phyloP scores from a whole-genome alignment of 805 yeast species.

The Cyberlindnera meyerae region DNA sequence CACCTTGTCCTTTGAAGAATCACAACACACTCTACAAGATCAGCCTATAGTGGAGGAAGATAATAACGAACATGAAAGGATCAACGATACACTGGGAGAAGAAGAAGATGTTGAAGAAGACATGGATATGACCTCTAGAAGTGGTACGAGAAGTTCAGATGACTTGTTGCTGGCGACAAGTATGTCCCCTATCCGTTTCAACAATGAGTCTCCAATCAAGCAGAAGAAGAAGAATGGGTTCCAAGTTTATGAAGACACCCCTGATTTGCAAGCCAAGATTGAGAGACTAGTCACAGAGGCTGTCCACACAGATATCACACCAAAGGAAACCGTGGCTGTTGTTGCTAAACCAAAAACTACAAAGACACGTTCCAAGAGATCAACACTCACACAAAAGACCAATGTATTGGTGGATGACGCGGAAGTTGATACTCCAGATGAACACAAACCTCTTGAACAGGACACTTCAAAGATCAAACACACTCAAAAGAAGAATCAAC shows the following conservation, averaged over 20 bases:
- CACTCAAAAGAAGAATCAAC: slow-evolving; percentile 27
- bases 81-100: neutral
- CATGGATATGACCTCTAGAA: too few species aligned
- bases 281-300: slow-evolving; percentile 18
- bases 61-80: neutral
- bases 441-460: slow-evolving; percentile 21
- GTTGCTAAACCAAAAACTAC: neutral
- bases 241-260: slow-evolving; percentile 22
- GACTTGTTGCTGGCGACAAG: slow-evolving; percentile 18
- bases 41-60: neutral
- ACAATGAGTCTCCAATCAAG: slow-evolving; percentile 14
- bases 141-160: slow-evolving; percentile 2
- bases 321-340: too few species aligned
- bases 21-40: too few species aligned
- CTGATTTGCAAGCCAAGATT: slow-evolving; percentile 14
- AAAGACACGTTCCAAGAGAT: neutral
- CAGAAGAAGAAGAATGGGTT: slow-evolving; percentile 10
- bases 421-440: slow-evolving; percentile 20
- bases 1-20: too few species aligned
- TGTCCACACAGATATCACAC: slow-evolving; percentile 5
- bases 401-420: slow-evolving; percentile 7
- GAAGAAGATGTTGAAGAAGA: slow-evolving; percentile 3
- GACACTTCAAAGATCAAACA: slow-evolving; percentile 22
- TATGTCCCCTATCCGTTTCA: slow-evolving; percentile 22
- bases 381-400: slow-evolving; percentile 14